phyloP scores from a whole-genome alignment of 1,284 basidiomycete species.

The Coniferiporia sulphurascens region DNA sequence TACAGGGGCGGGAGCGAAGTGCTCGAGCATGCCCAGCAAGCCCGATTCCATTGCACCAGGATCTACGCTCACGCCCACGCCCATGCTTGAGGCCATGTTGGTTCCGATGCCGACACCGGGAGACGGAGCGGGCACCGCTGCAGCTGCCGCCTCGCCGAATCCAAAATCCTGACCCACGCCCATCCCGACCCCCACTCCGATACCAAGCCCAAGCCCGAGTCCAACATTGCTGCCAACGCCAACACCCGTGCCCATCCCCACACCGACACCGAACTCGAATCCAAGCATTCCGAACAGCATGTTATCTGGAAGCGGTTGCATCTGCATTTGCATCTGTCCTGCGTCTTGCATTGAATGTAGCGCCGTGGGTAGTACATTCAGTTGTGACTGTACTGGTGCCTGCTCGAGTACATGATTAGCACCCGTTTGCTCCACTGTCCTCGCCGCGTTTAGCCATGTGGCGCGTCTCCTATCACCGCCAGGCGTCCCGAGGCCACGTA shows the following conservation, averaged over 20 bases:
- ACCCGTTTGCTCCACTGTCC: too few relatives aligned
- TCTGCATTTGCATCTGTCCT: not conserved
- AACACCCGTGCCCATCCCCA: slow-evolving; percentile 3
- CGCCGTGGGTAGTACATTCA: not conserved
- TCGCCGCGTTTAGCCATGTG: slow-evolving; percentile 1
- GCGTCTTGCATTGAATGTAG: not conserved
- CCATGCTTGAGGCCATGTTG: not conserved
- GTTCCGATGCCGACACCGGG: not conserved
- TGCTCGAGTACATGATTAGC: too few relatives aligned
- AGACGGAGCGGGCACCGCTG: not conserved
- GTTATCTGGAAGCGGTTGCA: slow-evolving; percentile 2
- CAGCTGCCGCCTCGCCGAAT: not conserved
- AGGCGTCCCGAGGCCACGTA: slow-evolving; percentile 4
- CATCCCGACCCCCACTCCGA: not conserved
- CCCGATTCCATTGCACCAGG: not conserved
- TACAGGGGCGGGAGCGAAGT: not conserved
- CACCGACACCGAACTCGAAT: slow-evolving; percentile 7
- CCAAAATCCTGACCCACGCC: not conserved
- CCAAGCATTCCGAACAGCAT: slow-evolving; percentile 6
- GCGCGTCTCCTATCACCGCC: not conserved
- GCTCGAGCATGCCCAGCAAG: not conserved
- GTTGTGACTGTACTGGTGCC: too few relatives aligned
- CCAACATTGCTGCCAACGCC: not conserved
- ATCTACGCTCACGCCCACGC: not conserved
- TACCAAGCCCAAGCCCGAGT: not conserved